Percentiles rank a stretch among this genome's conserved stretches.
phyloP scores from a whole-genome alignment of 1,139 yeast genomes.

The Suhomyces maxii region DNA sequence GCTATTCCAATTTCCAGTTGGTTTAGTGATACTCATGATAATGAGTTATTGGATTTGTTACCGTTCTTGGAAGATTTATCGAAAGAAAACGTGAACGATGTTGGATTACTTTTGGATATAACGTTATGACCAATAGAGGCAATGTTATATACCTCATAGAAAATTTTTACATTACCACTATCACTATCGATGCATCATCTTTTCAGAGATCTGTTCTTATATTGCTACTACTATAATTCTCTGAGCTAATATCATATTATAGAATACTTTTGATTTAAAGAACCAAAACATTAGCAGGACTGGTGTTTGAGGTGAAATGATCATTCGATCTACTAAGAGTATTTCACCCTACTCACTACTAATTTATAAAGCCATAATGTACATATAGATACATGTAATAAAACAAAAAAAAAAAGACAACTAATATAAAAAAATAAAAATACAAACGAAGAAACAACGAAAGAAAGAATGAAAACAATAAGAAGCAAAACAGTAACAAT shows the following conservation, averaged over 20 bases:
- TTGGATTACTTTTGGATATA: conserved; percentile 80
- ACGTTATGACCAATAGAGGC: conserved; percentile 26
- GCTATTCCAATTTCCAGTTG: conserved; percentile 98
- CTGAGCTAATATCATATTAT: conserved; percentile 3
- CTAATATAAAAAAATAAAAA: no score
- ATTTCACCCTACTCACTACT: conserved; percentile 7
- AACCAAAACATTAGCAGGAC: conserved; percentile 19
- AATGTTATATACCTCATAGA: not conserved
- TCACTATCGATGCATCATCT: not conserved
- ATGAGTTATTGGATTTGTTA: conserved; percentile 85
- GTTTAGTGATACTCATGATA: conserved; percentile 98
- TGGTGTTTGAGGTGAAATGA: conserved; percentile 15
- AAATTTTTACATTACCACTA: not conserved
- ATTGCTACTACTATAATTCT: conserved; percentile 7
- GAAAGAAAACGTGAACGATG: conserved; percentile 68
- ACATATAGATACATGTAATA: conserved; percentile 3
- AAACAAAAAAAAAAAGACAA: no score
- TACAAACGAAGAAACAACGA: no score
- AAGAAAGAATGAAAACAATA: no score
- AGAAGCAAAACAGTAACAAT: no score
- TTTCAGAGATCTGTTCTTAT: not conserved
- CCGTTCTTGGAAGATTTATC: conserved; percentile 90
- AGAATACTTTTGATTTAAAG: conserved; percentile 7
- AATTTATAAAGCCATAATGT: conserved; percentile 11
- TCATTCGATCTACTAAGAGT: not conserved